A percentile compares a stretch with the other conserved stretches of the same genome.
Evolutionary conservation across 768 basidiomycete genomes (phyloP).

Genomic region (Leucocoprinus birnbaumii): DNA sequence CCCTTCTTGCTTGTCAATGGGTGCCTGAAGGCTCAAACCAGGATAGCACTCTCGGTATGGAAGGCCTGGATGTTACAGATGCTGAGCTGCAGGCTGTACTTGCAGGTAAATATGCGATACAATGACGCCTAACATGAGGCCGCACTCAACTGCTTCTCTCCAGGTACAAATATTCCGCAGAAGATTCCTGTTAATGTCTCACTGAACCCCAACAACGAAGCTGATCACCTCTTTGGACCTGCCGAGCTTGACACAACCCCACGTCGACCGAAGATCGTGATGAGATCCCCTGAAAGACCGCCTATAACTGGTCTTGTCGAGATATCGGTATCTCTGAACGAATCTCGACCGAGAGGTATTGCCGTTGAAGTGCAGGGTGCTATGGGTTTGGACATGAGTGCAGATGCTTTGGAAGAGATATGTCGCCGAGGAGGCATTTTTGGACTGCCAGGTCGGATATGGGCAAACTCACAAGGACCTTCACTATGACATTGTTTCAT

Average conservation of each 20-base stretch:
- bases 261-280: slow-evolving; percentile 52
- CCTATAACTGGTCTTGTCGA: slow-evolving; percentile 66
- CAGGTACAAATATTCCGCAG: slow-evolving; percentile 51
- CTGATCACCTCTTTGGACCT: slow-evolving; percentile 43
- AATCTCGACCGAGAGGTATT: slow-evolving; percentile 50
- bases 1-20: slow-evolving; percentile 62
- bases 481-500: slow-evolving; percentile 10
- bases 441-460: slow-evolving; percentile 68
- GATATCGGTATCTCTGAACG: slow-evolving; percentile 61
- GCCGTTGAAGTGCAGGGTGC: slow-evolving; percentile 56
- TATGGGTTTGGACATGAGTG: slow-evolving; percentile 52
- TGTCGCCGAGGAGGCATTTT: slow-evolving; percentile 70
- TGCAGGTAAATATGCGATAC: slow-evolving; percentile 38
- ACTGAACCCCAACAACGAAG: slow-evolving; percentile 42
- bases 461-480: slow-evolving; percentile 36
- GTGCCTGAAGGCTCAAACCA: slow-evolving; percentile 42
- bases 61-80: slow-evolving; percentile 39
- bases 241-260: slow-evolving; percentile 34
- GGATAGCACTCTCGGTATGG: slow-evolving; percentile 22
- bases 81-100: slow-evolving; percentile 65
- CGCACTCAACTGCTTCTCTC: slow-evolving; percentile 11
- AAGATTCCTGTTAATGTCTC: slow-evolving; percentile 75
- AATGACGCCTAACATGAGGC: neutral
- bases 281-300: slow-evolving; percentile 64
- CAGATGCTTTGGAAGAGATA: slow-evolving; percentile 62